Conservation (phyloP, 768 basidiomycete genomes). For the Polyporus arcularius region DNA sequence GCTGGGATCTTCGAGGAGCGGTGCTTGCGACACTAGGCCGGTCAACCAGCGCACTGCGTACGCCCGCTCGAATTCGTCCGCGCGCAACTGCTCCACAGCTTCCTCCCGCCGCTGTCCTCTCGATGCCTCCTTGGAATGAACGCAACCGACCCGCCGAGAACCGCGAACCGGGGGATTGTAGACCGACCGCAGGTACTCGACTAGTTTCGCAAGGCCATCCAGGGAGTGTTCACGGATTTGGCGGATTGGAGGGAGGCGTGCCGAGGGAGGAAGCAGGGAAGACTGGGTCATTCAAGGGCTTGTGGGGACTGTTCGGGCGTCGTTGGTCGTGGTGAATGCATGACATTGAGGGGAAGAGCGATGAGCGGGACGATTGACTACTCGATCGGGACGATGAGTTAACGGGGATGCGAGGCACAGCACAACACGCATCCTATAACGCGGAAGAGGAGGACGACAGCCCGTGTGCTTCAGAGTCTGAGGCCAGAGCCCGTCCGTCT, state of each 20-base stretch:
- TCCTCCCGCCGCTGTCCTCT: background rate
- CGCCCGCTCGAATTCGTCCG: constrained; percentile 69
- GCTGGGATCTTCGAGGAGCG: constrained; percentile 2
- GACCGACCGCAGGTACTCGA: constrained; percentile 52
- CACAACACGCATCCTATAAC: too few relatives aligned
- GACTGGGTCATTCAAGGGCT: background rate
- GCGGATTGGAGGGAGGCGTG: constrained; percentile 54
- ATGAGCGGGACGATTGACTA: too few relatives aligned
- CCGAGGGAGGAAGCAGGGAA: constrained; percentile 44
- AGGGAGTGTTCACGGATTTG: constrained; percentile 38
- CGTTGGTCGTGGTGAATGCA: too few relatives aligned
- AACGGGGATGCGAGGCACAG: too few relatives aligned
- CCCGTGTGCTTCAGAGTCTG: too few relatives aligned
- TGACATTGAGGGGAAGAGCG: too few relatives aligned
- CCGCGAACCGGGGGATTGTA: constrained; percentile 68
- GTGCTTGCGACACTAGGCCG: constrained; percentile 45
- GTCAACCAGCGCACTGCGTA: constrained; percentile 78
- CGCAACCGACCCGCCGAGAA: constrained; percentile 39
- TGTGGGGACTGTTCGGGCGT: too few relatives aligned
- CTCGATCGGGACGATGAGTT: too few relatives aligned
- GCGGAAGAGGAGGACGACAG: too few relatives aligned
- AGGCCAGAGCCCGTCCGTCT: too few relatives aligned
- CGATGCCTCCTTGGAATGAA: constrained; percentile 17
- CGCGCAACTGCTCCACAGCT: constrained; percentile 38
- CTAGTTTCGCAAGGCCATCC: constrained; percentile 41